Evolutionary conservation across 192 early-diverging fungal genomes (phyloP).

Genomic region (Backusella tuberculispora): DNA sequence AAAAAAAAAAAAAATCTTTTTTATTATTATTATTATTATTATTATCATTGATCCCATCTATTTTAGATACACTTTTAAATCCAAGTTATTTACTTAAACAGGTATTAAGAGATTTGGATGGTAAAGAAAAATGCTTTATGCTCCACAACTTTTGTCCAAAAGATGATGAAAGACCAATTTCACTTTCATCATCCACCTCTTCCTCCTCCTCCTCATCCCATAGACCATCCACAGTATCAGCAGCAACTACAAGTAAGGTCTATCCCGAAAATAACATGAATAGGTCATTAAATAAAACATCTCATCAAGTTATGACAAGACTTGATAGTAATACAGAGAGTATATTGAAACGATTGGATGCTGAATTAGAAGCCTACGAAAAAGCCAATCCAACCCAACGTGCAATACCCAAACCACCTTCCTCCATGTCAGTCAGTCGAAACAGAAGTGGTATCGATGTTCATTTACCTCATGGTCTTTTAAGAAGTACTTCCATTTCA

Average conservation of each 20-base stretch:
- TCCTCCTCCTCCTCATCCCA: constrained; percentile 15
- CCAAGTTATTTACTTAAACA: neutral
- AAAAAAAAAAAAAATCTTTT: too few species aligned
- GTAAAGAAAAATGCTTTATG: constrained; percentile 3
- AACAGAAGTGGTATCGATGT: constrained; percentile 14
- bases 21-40: neutral
- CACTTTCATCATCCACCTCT: constrained; percentile 16
- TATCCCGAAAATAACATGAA: neutral
- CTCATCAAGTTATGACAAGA: constrained; percentile 20
- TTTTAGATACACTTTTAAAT: constrained; percentile 12
- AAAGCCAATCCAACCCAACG: neutral
- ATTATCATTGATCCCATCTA: too few species aligned
- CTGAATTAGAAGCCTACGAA: neutral
- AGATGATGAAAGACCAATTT: neutral
- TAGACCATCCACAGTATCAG: neutral
- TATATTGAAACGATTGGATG: constrained; percentile 29
- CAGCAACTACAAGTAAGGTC: constrained; percentile 18
- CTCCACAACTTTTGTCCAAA: constrained; percentile 15
- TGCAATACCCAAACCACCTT: neutral
- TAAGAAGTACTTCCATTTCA: constrained; percentile 16
- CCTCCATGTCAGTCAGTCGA: neutral
- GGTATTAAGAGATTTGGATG: neutral
- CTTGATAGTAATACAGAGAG: constrained; percentile 23
- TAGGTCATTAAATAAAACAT: neutral
- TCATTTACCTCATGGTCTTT: constrained; percentile 15